These are phyloP conservation scores for Abelmoschus esculentus DNA, from an alignment of 345 rosid genomes.

Conservation along the genomic window DNA sequence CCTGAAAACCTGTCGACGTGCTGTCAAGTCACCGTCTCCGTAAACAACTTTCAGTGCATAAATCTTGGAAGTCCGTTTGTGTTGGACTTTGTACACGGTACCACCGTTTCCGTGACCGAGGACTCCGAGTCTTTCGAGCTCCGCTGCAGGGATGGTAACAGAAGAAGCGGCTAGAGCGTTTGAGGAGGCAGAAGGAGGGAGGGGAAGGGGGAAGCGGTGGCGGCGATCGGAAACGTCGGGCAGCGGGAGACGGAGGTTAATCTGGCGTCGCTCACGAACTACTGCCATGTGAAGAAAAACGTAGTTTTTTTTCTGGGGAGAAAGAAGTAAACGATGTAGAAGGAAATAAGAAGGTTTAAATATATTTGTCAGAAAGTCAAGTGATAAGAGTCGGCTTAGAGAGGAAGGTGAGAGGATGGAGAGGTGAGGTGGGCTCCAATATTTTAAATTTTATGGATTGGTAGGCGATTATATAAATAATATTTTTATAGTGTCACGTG, in stretches of 20 bases:
- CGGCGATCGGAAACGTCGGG: constrained; percentile 43
- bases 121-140: constrained; percentile 63
- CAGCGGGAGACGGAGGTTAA: constrained; percentile 51
- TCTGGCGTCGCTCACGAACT: constrained; percentile 59
- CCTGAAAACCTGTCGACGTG: constrained; percentile 54
- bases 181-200: constrained; percentile 30
- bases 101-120: constrained; percentile 90
- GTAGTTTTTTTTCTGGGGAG: too few species aligned
- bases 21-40: constrained; percentile 45
- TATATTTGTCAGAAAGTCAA: too few species aligned
- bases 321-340: too few species aligned
- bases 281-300: too few species aligned
- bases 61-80: constrained; percentile 42
- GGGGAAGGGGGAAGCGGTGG: constrained; percentile 33
- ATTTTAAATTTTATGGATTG: not conserved
- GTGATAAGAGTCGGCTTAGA: not conserved
- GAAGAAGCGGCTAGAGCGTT: not conserved
- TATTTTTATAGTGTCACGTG: too few species aligned
- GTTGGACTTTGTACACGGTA: constrained; percentile 59
- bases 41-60: constrained; percentile 66
- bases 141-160: constrained; percentile 22
- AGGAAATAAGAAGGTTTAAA: too few species aligned
- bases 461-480: too few species aligned
- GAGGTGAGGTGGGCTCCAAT: not conserved
- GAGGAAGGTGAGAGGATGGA: constrained; percentile 4